phyloP scores from a whole-genome alignment of 768 basidiomycete species.

The Phylloporus sp. region DNA sequence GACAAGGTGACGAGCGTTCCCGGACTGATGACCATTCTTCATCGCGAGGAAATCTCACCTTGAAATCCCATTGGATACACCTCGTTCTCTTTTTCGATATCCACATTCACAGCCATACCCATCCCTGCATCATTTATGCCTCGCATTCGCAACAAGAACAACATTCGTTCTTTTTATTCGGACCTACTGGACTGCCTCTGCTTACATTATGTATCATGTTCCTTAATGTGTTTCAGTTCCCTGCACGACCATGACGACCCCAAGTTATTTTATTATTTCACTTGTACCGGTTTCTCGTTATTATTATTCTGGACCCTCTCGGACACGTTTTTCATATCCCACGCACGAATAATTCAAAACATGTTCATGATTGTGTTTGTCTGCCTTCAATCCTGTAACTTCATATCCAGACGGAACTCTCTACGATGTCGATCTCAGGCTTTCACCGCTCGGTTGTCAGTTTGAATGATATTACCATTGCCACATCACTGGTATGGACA shows the following conservation, averaged over 20 bases:
- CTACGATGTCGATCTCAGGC: too few relatives aligned
- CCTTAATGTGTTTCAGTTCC: not conserved
- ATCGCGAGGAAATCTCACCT: slow-evolving; percentile 32
- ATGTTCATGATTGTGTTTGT: too few relatives aligned
- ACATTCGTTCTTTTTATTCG: not conserved
- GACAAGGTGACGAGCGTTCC: slow-evolving; percentile 59
- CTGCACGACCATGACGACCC: not conserved
- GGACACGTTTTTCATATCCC: not conserved
- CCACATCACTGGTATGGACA: too few relatives aligned
- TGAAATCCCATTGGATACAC: slow-evolving; percentile 7
- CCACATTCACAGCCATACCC: not conserved
- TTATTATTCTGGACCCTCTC: not conserved
- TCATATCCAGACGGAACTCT: too few relatives aligned
- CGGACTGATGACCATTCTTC: slow-evolving; percentile 72
- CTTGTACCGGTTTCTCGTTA: not conserved
- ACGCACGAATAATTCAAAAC: not conserved
- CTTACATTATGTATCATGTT: not conserved
- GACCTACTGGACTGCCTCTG: not conserved
- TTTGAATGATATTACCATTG: too few relatives aligned
- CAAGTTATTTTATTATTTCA: not conserved
- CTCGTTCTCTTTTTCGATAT: not conserved
- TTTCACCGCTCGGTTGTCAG: too few relatives aligned
- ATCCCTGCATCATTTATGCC: not conserved
- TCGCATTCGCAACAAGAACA: not conserved
- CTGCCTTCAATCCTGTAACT: too few relatives aligned